Conservation (phyloP, 2,329 filamentous ascomycete genomes). For the Pyricularia grisea region DNA sequence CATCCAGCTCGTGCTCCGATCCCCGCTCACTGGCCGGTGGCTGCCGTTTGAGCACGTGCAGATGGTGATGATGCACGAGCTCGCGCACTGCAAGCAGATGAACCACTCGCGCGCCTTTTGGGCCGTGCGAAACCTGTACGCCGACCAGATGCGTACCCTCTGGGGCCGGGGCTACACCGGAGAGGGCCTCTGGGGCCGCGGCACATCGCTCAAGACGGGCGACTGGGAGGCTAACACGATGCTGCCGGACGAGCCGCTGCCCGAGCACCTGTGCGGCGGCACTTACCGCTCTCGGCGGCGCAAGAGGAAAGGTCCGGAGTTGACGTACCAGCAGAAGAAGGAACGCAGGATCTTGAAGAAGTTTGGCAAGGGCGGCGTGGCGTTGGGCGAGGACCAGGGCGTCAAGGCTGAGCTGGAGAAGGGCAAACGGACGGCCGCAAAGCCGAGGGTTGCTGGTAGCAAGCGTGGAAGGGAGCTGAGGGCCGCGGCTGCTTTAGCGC, state of each 20-base stretch:
- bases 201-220: conserved; percentile 52
- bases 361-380: conserved; percentile 62
- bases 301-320: conserved; percentile 37
- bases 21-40: conserved; percentile 56
- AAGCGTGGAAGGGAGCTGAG: conserved; percentile 65
- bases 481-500: conserved; percentile 66
- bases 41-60: conserved; percentile 76
- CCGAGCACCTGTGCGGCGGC: conserved; percentile 71
- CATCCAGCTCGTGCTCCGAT: conserved; percentile 73
- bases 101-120: conserved; percentile 79
- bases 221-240: conserved; percentile 46
- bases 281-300: conserved; percentile 56
- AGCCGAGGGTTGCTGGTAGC: conserved; percentile 66
- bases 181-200: conserved; percentile 76
- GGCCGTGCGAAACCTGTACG: conserved; percentile 66
- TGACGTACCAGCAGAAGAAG: conserved; percentile 64
- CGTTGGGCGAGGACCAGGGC: conserved; percentile 60
- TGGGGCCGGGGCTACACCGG: conserved; percentile 66
- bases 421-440: conserved; percentile 51
- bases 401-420: conserved; percentile 57
- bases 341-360: conserved; percentile 65
- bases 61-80: conserved; percentile 93
- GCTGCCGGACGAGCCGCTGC: conserved; percentile 44
- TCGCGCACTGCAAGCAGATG: conserved; percentile 87
- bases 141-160: conserved; percentile 58